phyloP scores from a whole-genome alignment of 176 grass and related monocot species.

The Hsuehochloa calcarea region DNA sequence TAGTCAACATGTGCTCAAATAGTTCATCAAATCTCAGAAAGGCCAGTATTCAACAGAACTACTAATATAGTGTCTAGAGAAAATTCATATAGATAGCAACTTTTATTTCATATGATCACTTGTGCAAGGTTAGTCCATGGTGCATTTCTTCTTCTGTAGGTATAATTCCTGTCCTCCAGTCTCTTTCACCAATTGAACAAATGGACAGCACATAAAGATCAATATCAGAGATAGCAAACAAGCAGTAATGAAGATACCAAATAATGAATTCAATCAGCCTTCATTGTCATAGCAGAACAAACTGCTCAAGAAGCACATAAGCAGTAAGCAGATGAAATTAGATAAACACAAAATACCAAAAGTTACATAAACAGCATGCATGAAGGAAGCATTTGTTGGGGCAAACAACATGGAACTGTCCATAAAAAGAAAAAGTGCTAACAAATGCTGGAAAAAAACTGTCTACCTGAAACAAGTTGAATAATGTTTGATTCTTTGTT shows the following conservation, averaged over 20 bases:
- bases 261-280: background rate
- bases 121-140: background rate
- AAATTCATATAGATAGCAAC: background rate
- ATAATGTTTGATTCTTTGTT: conserved; percentile 94
- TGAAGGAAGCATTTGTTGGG: conserved; percentile 2
- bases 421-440: background rate
- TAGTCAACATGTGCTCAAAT: background rate
- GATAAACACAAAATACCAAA: background rate
- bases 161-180: conserved; percentile 9
- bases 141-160: background rate
- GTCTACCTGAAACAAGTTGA: conserved; percentile 87
- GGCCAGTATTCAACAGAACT: background rate
- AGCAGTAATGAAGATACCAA: background rate
- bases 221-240: background rate
- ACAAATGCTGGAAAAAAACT: background rate
- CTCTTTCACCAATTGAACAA: conserved; percentile 14
- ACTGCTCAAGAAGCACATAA: conserved; percentile 10
- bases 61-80: background rate
- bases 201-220: background rate
- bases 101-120: conserved; percentile 7
- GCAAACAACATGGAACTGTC: conserved; percentile 25
- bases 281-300: background rate
- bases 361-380: conserved; percentile 14
- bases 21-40: background rate
- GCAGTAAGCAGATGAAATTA: background rate